Evolutionary conservation across 177 flowering plant species (phyloP), one percentile per base, ranked within the genome.

Genomic region (Vitis hybrid): DNA sequence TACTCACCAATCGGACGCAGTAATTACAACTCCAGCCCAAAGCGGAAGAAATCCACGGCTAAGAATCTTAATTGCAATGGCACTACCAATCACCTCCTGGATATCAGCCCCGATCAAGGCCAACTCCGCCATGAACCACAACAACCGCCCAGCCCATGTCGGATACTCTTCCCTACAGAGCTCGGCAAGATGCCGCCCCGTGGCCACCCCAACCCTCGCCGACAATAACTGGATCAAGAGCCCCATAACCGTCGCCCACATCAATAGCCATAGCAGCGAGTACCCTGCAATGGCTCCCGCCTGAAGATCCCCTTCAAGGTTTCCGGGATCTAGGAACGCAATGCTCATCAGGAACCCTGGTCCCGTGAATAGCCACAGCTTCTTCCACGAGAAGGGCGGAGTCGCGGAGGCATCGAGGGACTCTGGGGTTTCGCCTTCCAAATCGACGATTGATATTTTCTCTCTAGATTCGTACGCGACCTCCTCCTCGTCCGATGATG

Each of bases 71-170:
- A 89, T 72, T 14, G 90, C 93, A 75, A 89, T 89, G 2, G 90
- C 93, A 74, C 93, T 87, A 9, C 93, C 93, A 74, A 89, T 89
- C 19, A 87, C 90, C 70, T 89, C 90, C 74, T 88, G 92, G 57
- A 88, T 88, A 80, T 88, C 92, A 31, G 92, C 79, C 5, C 90
- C 92, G 65, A 87, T 83, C 67, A 88, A 68, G 1, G 90, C 92
- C 72, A 88, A 6, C 78, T 88, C 92, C 19, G 92, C 83, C 92
- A 88, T 88, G 19, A 87, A 57, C 92, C 92, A 88, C 56, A 88
- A 70, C 71, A 79, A 70, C 70, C 78, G 57, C 67, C 84, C 66
- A 0, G 92, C 92, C 92, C 92, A 88, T 10, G 50, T 63, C 2
- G 93, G 93, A 71, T 89, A 89, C 83, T 89, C 93, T 26, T 89